Evolutionary conservation across 2,329 filamentous ascomycete genomes (phyloP), one percentile per base, ranked within the genome.

Genomic region (Pseudocercospora cruenta): DNA sequence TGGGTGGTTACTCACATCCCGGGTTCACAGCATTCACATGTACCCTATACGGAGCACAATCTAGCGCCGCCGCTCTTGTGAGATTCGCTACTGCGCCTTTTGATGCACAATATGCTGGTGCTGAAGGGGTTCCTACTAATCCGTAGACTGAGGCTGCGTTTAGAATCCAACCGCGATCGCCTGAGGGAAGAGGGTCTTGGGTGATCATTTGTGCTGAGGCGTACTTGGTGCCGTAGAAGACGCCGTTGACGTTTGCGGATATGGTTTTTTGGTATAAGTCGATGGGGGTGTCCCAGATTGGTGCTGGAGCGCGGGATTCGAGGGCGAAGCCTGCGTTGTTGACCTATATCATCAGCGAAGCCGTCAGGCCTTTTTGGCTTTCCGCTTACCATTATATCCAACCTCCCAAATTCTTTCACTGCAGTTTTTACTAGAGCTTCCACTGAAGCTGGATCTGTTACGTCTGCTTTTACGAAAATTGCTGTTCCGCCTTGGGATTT

Each of bases 121-220:
- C 58, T 12, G 28, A 31, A 8, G 64, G 21, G 1, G 54, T 62
- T n/a, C 68, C 82, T 0, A 82, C 76, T 0, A 82, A 58, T 0
- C 82, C 83, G 57, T 78, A 76, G 10, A 83, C 79, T 2, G 78
- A 81, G 0, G 82, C 78, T 0, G 82, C 80, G 60, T 85, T 85
- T 26, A 85, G 77, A 58, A 85, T 83, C 80, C 82, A 84, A 1
- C 83, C 83, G 33, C 82, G 67, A 47, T 83, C 79, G 16, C 82
- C 80, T 1, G 68, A 73, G 3, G 62, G 21, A 1, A 77, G 73
- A 0, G 76, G 78, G 0, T 80, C 76, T 68, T 87, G 86, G 2
- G 75, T 74, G 22, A 85, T 75, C 83, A 87, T 86, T 68, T 86
- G 84, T 0, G 64, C 63, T 1, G 78, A 73, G 1, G 81, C 81